phyloP scores from a whole-genome alignment of 768 basidiomycete genomes.

The Mycena venus region DNA sequence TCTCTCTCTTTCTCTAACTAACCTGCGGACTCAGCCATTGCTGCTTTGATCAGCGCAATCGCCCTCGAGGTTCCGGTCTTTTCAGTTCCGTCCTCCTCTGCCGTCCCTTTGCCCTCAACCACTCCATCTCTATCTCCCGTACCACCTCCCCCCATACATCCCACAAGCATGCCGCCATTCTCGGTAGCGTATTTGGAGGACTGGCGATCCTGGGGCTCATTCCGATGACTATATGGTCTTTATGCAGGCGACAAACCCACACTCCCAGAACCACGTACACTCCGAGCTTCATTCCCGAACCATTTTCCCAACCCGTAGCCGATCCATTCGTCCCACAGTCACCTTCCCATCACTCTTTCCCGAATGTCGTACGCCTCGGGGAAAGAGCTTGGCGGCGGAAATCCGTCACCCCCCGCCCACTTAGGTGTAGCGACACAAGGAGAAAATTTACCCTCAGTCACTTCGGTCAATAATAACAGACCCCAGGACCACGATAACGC shows the following conservation, averaged over 20 bases:
- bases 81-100: too few relatives aligned
- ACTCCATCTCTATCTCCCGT: not conserved
- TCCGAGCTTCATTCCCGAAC: not conserved
- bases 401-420: too few relatives aligned
- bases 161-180: not conserved
- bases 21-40: slow-evolving; percentile 9
- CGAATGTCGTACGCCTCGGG: too few relatives aligned
- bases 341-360: not conserved
- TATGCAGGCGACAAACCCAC: not conserved
- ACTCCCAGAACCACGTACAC: too few relatives aligned
- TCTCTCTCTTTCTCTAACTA: too few relatives aligned
- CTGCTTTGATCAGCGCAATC: slow-evolving; percentile 21
- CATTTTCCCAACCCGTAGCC: not conserved
- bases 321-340: not conserved
- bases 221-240: too few relatives aligned
- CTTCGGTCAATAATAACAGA: too few relatives aligned
- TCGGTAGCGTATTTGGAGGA: not conserved
- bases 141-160: not conserved
- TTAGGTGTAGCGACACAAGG: too few relatives aligned
- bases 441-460: too few relatives aligned
- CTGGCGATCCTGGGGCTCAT: not conserved
- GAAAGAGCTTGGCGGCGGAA: too few relatives aligned
- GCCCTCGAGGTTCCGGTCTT: not conserved
- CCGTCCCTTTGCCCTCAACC: not conserved
- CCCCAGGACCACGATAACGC: too few relatives aligned